phyloP scores from a whole-genome alignment of 2,329 filamentous ascomycete genomes.

The Exophiala viscosa region DNA sequence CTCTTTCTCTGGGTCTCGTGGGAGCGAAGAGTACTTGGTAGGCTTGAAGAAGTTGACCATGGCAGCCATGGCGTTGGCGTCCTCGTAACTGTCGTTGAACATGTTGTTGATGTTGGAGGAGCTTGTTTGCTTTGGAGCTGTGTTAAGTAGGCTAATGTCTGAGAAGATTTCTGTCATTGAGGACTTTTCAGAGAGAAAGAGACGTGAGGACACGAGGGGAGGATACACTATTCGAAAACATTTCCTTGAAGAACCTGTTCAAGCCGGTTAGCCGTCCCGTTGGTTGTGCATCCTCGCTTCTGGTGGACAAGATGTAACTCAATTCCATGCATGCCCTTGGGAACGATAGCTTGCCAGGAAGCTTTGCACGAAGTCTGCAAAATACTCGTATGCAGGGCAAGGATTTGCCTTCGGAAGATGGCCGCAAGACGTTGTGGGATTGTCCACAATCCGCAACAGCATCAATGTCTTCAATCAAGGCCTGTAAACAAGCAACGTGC shows the following conservation, averaged over 20 bases:
- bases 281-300: too few species aligned
- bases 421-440: too few species aligned
- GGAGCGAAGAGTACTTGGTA: slow-evolving; percentile 7
- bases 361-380: too few species aligned
- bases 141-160: neutral
- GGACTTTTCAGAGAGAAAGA: neutral
- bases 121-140: neutral
- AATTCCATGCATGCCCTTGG: too few species aligned
- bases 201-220: neutral
- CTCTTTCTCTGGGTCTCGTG: slow-evolving; percentile 13
- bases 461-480: neutral
- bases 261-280: too few species aligned
- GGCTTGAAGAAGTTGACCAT: slow-evolving; percentile 16
- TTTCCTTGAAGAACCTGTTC: neutral
- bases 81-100: slow-evolving; percentile 19
- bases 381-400: too few species aligned
- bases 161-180: slow-evolving; percentile 1
- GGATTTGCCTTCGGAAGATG: too few species aligned
- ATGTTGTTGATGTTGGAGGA: slow-evolving; percentile 4
- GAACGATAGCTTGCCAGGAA: too few species aligned
- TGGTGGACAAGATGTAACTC: too few species aligned
- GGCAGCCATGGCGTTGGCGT: slow-evolving; percentile 18
- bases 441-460: neutral
- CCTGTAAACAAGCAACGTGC: neutral
- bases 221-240: neutral